phyloP scores from a whole-genome alignment of 2,329 filamentous ascomycete genomes.

The Fusarium nodosum region DNA sequence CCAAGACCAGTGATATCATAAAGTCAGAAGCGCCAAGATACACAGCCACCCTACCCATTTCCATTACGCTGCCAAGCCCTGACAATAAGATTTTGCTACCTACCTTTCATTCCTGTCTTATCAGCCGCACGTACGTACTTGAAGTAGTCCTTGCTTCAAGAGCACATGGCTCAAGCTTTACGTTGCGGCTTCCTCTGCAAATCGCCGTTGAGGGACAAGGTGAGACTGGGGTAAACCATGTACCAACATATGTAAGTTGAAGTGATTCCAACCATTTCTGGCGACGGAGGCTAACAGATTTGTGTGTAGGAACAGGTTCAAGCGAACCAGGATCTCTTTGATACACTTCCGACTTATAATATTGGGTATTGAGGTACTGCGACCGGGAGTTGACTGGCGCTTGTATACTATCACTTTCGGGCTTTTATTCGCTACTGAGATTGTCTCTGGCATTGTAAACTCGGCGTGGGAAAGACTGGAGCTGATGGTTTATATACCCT shows the following conservation, averaged over 20 bases:
- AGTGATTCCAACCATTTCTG: accelerated
- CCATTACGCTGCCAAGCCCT: slow-evolving; percentile 16
- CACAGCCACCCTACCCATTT: slow-evolving; percentile 14
- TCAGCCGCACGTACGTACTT: slow-evolving; percentile 31
- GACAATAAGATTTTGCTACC: slow-evolving; percentile 36
- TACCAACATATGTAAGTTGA: slow-evolving; percentile 36
- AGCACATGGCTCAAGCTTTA: slow-evolving; percentile 16
- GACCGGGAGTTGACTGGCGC: background rate
- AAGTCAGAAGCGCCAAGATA: slow-evolving; percentile 6
- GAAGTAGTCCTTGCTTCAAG: slow-evolving; percentile 9
- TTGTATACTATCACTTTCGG: background rate
- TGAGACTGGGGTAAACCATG: background rate
- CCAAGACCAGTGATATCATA: slow-evolving; percentile 13
- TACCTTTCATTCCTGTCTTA: slow-evolving; percentile 38
- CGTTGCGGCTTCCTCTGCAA: slow-evolving; percentile 29
- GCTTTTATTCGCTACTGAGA: background rate
- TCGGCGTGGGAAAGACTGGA: too few relatives aligned
- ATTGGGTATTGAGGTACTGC: background rate
- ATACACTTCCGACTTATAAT: slow-evolving; percentile 29
- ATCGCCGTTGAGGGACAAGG: slow-evolving; percentile 12
- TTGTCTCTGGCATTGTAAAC: background rate
- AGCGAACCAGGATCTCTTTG: slow-evolving; percentile 17
- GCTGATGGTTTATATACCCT: background rate
- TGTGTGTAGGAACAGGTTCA: slow-evolving; percentile 25
- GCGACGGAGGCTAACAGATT: background rate